These are phyloP conservation scores for Collybia sordida DNA, from an alignment of 768 basidiomycete genomes.

Conservation along the genomic window DNA sequence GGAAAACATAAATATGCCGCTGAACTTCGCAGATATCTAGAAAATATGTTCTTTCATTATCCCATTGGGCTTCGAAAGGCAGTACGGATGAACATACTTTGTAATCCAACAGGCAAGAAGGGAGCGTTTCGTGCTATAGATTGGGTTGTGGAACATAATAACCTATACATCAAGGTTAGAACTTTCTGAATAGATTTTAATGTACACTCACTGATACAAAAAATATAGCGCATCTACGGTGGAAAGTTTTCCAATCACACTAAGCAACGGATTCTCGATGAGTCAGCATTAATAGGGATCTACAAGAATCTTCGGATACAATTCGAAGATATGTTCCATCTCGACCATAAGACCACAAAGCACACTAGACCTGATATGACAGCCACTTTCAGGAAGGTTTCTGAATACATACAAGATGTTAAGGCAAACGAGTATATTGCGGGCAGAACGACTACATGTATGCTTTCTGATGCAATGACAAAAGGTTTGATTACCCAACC, in stretches of 20 bases:
- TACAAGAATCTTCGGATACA: constrained; percentile 21
- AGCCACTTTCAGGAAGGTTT: constrained; percentile 15
- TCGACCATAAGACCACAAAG: constrained; percentile 17
- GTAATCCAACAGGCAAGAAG: constrained; percentile 32
- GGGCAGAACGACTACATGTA: not conserved
- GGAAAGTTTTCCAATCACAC: constrained; percentile 31
- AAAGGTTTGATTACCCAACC: no score
- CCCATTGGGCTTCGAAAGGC: constrained; percentile 13
- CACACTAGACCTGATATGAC: constrained; percentile 26
- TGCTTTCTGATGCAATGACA: constrained; percentile 11
- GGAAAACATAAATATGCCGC: constrained; percentile 14
- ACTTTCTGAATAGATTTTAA: not conserved
- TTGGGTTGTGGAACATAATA: constrained; percentile 39
- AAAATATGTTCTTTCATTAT: constrained; percentile 6
- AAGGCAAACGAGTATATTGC: constrained; percentile 5
- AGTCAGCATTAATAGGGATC: constrained; percentile 30
- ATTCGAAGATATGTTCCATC: constrained; percentile 20
- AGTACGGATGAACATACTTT: constrained; percentile 24
- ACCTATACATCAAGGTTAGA: constrained; percentile 40
- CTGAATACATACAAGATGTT: constrained; percentile 8
- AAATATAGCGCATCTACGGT: constrained; percentile 25
- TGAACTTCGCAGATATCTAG: constrained; percentile 6
- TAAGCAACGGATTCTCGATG: constrained; percentile 24
- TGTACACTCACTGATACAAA: no score
- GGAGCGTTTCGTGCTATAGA: constrained; percentile 30